Evolutionary conservation across 176 grass and related monocot genomes (phyloP), one percentile per base, ranked within the genome.

Genomic region (Chloris gayana): DNA sequence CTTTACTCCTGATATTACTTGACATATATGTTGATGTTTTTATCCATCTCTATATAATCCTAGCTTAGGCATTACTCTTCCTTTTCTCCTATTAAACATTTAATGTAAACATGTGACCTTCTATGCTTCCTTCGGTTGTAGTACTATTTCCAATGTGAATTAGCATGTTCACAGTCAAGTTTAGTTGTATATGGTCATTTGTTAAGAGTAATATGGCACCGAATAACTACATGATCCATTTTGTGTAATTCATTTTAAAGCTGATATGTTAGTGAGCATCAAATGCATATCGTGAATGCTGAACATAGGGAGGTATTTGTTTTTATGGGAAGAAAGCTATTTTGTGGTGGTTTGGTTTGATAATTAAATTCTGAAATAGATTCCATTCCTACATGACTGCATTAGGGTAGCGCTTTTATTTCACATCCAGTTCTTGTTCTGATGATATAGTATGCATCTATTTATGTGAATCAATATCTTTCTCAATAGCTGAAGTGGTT

Each of bases 61-160:
- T 64, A 1, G 19, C 22, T 38, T 49, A 35, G 26, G 38, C 45
- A 46, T 51, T 32, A 61, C 14, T 50, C 26, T 75, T 51, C 30
- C 19, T 76, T 76, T 76, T 42, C 14, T 5, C 42, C 26, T 77
- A 70, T 71, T 87, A 15, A 25, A 6, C 12, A 54, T 71, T 39
- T 76, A 33, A 42, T 77, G 19, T 18, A 30, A 64, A 21, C 65
- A 44, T 49, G 51, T 42, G 8, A 51, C 17, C 51, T 87, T 80
- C 14, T 32, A 41, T 79, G 68, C 68, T 73, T 66, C 69, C 72
- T 42, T 32, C 68, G 44, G 42, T 80, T 70, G 74, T 74, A 74
- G 62, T 67, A 87, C 44, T 42, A 14, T 54, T 24, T 87, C 32
- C 38, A 19, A 82, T 71, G 21, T 65, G 54, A 82, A 77, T 64